Base-by-base conservation (phyloP, 2,329 filamentous ascomycete species). In the Bipolaris victoriae region DNA sequence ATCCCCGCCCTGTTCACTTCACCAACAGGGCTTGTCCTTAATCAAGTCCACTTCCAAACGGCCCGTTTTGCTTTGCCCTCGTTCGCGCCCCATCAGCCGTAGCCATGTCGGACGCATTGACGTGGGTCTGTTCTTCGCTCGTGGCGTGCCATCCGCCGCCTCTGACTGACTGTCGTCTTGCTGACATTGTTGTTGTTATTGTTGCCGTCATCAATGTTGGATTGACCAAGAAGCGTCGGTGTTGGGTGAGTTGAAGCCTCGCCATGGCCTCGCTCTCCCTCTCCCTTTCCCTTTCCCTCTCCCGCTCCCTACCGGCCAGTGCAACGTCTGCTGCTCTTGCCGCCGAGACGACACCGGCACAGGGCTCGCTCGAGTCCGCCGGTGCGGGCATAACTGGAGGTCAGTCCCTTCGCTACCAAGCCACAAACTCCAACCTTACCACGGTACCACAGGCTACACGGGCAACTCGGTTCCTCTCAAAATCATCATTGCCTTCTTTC, bases 401-500 rank as follows among this genome's bases (percentile, higher is more conserved):
- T 71, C 45, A 18, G 20, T n/a, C 3, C 51, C 31, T 11, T 52
- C n/a, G 9, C n/a, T 11, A 16, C 26, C 11, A 29, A 45, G n/a
- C n/a, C 10, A 10, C 15, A n/a, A 31, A 2, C 26, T 18, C n/a
- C 24, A 45, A 33, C 26, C 43, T 45, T 33, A 45, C 43, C 13
- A 45, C n/a, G n/a, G n/a, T 31, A 18, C n/a, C 36, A 26, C 33
- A 74, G 71, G 71, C 15, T 75, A 75, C 48, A 73, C 67, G 1
- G 71, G 72, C 49, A 53, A 72, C 47, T 73, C 72, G 1, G 63
- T 73, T 7, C 54, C 58, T 24, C 62, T 74, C 7, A 67, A 72
- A 26, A 70, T 64, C 11, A 73, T 73, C 47, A 71, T 73, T 18
- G 67, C 68, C 76, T 82, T 74, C 33, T 60, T 76, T 18, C 61